These are phyloP conservation scores for Conringia planisiliqua DNA, from an alignment of 345 rosid species.

Conservation along the genomic window DNA sequence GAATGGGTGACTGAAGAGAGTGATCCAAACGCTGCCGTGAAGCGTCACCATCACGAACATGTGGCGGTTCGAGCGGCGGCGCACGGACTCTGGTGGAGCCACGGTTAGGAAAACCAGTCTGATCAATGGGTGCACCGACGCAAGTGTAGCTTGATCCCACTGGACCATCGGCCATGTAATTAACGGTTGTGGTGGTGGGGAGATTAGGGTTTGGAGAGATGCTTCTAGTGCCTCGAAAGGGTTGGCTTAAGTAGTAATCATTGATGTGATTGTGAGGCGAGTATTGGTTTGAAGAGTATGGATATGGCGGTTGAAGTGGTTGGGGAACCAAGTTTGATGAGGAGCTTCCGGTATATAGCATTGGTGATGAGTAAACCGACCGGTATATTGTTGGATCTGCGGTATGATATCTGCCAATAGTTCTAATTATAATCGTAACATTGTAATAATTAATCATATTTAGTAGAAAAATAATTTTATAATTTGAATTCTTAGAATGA, in stretches of 20 bases:
- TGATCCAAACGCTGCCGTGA: conserved; percentile 46
- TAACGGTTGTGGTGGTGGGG: conserved; percentile 33
- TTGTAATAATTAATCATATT: not conserved
- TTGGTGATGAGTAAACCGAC: conserved; percentile 57
- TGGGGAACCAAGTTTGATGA: conserved; percentile 43
- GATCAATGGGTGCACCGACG: conserved; percentile 72
- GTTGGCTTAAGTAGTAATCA: conserved; percentile 78
- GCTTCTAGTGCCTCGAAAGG: conserved; percentile 38
- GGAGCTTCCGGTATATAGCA: conserved; percentile 52
- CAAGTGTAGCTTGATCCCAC: conserved; percentile 51
- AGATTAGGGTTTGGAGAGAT: conserved; percentile 39
- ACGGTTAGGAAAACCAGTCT: conserved; percentile 34
- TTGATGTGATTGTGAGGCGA: conserved; percentile 39
- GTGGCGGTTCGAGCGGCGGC: conserved; percentile 41
- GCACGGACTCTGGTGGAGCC: conserved; percentile 28
- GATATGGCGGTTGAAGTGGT: conserved; percentile 39
- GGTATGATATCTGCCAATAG: conserved; percentile 48
- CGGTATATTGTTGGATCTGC: conserved; percentile 58
- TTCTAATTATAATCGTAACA: not conserved
- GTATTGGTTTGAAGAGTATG: conserved; percentile 50
- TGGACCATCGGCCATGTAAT: conserved; percentile 31
- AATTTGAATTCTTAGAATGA: not conserved
- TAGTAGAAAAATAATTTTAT: not conserved
- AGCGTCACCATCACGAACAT: conserved; percentile 47
- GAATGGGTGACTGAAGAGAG: conserved; percentile 41